Evolutionary conservation across 768 basidiomycete species (phyloP).

Genomic region (Rossbeevera mucosa): DNA sequence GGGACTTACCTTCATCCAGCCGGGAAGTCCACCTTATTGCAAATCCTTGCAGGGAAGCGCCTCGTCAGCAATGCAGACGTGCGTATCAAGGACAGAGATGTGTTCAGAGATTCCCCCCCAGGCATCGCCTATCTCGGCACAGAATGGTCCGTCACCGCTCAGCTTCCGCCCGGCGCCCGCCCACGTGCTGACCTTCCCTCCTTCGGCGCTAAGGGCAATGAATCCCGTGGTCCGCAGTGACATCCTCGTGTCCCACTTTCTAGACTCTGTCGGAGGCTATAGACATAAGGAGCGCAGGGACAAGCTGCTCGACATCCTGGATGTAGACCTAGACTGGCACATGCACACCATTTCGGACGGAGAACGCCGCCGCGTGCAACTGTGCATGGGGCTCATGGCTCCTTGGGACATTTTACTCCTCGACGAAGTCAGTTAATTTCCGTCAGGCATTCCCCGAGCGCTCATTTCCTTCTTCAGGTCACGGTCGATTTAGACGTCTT

Average conservation of each 20-base stretch:
- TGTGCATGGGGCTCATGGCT: slow-evolving; percentile 93
- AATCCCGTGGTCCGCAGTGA: slow-evolving; percentile 95
- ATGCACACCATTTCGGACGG: slow-evolving; percentile 97
- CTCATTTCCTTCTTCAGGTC: slow-evolving; percentile 46
- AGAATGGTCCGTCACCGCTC: slow-evolving; percentile 83
- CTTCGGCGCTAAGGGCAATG: slow-evolving; percentile 64
- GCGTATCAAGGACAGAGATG: slow-evolving; percentile 74
- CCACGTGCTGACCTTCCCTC: neutral
- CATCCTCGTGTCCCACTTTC: slow-evolving; percentile 86
- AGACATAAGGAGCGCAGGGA: slow-evolving; percentile 87
- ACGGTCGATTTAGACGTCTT: slow-evolving; percentile 97
- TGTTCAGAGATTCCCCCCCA: slow-evolving; percentile 80
- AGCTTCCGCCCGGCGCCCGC: neutral
- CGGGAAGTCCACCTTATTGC: slow-evolving; percentile 94
- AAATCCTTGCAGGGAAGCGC: slow-evolving; percentile 90
- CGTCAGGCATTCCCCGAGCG: neutral
- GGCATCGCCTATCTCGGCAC: slow-evolving; percentile 89
- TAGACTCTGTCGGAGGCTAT: slow-evolving; percentile 98
- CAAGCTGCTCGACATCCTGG: slow-evolving; percentile 80
- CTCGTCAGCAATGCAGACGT: slow-evolving; percentile 64
- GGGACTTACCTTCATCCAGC: slow-evolving; percentile 38
- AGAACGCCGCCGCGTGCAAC: slow-evolving; percentile 87
- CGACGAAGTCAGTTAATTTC: slow-evolving; percentile 65
- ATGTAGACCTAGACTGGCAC: slow-evolving; percentile 94
- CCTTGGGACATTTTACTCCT: slow-evolving; percentile 91